Percentiles rank a stretch among this genome's conserved stretches.
Conservation (phyloP, 805 yeast species). For the Yamadazyma laniorum region DNA sequence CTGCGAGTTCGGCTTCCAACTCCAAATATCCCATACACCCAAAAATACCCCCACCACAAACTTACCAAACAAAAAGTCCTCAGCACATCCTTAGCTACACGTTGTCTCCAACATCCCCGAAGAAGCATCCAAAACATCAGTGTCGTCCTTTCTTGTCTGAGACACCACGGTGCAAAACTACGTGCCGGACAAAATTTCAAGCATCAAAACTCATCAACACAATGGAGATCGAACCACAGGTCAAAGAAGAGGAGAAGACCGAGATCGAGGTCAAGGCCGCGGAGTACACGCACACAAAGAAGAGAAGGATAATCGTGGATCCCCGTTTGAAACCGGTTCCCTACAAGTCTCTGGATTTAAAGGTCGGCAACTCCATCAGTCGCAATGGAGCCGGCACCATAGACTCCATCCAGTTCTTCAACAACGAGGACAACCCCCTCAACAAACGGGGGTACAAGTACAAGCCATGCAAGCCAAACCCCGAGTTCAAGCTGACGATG, state of each 20-base stretch:
- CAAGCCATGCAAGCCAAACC: constrained; percentile 72
- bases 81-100: no score
- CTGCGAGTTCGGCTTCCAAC: no score
- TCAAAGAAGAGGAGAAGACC: constrained; percentile 4
- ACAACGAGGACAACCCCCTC: constrained; percentile 74
- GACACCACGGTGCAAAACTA: no score
- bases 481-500: constrained; percentile 51
- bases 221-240: constrained; percentile 14
- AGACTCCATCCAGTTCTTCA: constrained; percentile 19
- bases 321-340: constrained; percentile 18
- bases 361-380: constrained; percentile 5
- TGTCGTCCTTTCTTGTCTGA: no score
- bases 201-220: no score
- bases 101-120: no score
- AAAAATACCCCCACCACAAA: no score
- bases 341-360: constrained; percentile 22
- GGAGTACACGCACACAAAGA: constrained; percentile 21
- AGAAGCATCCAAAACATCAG: no score
- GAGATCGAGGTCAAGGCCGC: constrained; percentile 6
- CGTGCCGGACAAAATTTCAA: no score
- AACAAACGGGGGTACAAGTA: constrained; percentile 82
- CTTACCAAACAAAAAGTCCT: no score
- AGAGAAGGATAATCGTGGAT: constrained; percentile 17
- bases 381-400: constrained; percentile 11
- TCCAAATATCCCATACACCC: no score